A percentile compares a stretch with the other conserved stretches of the same genome.
Evolutionary conservation across 805 yeast species (phyloP).

Genomic region (Candida krabiensis): DNA sequence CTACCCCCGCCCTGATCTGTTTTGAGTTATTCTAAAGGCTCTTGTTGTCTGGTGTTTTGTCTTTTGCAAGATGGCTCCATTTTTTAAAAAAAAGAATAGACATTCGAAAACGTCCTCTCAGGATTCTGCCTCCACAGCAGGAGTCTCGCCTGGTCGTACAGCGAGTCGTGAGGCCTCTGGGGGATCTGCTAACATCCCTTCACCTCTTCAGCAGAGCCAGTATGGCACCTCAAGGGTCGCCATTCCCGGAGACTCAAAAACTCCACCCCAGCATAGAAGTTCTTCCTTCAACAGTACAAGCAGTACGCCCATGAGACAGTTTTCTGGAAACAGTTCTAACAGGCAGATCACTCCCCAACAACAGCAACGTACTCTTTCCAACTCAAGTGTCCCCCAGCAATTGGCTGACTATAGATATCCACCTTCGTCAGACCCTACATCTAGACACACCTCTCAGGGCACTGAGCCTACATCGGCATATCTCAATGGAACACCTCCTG

Average conservation of each 20-base stretch:
- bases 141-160: constrained; percentile 13
- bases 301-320: constrained; percentile 10
- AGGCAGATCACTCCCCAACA: constrained; percentile 9
- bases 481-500: not conserved
- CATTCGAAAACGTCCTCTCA: constrained; percentile 15
- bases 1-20: no score
- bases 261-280: constrained; percentile 6
- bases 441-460: constrained; percentile 3
- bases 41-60: no score
- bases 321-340: constrained; percentile 5
- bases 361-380: constrained; percentile 7
- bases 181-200: constrained; percentile 3
- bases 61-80: constrained; percentile 19
- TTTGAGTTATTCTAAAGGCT: no score
- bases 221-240: constrained; percentile 1
- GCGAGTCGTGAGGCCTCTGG: constrained; percentile 5
- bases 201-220: constrained; percentile 8
- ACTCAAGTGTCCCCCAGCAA: constrained; percentile 4
- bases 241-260: constrained; percentile 3
- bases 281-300: constrained; percentile 4
- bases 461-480: no score
- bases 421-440: not conserved
- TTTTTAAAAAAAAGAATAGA: constrained; percentile 26
- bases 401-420: constrained; percentile 1
- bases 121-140: constrained; percentile 10